These are phyloP conservation scores for Truncatella angustata DNA, from an alignment of 2,329 filamentous ascomycete species.

Conservation along the genomic window DNA sequence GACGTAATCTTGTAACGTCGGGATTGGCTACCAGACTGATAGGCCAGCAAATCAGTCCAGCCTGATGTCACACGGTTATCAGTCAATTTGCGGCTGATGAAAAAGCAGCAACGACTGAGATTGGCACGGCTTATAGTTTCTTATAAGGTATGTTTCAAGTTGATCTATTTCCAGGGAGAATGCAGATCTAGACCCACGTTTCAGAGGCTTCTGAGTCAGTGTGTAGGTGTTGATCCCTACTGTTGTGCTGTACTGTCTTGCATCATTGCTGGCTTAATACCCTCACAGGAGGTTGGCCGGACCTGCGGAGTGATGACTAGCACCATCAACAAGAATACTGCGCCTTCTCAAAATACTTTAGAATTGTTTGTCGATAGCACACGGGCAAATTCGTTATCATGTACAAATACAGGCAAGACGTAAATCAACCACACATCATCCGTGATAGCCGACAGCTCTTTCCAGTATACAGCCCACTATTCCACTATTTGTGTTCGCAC, in stretches of 20 bases:
- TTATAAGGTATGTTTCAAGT: background rate
- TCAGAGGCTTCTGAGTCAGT: background rate
- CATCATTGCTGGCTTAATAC: background rate
- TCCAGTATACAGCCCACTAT: background rate
- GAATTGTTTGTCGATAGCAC: background rate
- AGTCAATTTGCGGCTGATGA: background rate
- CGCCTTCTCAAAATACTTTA: background rate
- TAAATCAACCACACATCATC: background rate
- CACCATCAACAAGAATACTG: background rate
- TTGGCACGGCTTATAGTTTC: background rate
- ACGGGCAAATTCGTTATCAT: background rate
- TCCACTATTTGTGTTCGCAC: background rate
- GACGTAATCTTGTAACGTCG: no score
- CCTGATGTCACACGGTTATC: background rate
- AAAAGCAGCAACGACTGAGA: background rate
- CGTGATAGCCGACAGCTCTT: background rate
- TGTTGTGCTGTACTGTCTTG: background rate
- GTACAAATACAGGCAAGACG: background rate
- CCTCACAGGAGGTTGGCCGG: background rate
- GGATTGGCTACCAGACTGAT: no score
- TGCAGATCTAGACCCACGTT: constrained; percentile 4
- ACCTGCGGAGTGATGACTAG: no score
- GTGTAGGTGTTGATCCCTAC: background rate
- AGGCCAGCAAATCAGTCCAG: background rate
- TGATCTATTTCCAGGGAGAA: background rate